These are phyloP conservation scores for Microsporum canis DNA, from an alignment of 2,329 filamentous ascomycete genomes.

Conservation along the genomic window DNA sequence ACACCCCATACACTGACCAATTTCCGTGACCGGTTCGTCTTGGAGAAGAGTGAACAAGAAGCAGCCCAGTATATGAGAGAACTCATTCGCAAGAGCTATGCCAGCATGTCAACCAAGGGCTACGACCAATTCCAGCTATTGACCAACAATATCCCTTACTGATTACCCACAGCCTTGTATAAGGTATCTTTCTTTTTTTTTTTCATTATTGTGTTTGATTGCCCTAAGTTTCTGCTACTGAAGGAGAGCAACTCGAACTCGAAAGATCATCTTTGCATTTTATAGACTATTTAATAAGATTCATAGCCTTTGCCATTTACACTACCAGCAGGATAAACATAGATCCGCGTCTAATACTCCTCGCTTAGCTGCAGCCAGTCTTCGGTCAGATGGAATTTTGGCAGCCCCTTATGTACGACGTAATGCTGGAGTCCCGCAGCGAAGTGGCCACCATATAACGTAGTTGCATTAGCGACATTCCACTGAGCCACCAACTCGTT, in stretches of 20 bases:
- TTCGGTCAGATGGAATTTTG: background rate
- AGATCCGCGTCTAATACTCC: background rate
- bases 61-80: constrained; percentile 90
- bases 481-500: background rate
- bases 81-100: constrained; percentile 78
- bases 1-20: constrained; percentile 90
- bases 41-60: constrained; percentile 83
- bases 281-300: background rate
- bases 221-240: background rate
- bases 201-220: background rate
- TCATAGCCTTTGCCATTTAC: background rate
- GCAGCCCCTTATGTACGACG: background rate
- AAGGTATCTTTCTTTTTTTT: too few relatives aligned
- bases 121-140: constrained; percentile 98
- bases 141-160: constrained; percentile 96
- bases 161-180: constrained; percentile 15
- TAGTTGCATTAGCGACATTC: background rate
- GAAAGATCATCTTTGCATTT: background rate
- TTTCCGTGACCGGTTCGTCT: constrained; percentile 82
- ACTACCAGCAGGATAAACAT: background rate
- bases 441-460: background rate
- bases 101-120: constrained; percentile 80
- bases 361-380: background rate
- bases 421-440: background rate
- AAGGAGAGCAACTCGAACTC: background rate